Conservation (phyloP, 495 filamentous ascomycete species). For the Aspergillus haitiensis region DNA sequence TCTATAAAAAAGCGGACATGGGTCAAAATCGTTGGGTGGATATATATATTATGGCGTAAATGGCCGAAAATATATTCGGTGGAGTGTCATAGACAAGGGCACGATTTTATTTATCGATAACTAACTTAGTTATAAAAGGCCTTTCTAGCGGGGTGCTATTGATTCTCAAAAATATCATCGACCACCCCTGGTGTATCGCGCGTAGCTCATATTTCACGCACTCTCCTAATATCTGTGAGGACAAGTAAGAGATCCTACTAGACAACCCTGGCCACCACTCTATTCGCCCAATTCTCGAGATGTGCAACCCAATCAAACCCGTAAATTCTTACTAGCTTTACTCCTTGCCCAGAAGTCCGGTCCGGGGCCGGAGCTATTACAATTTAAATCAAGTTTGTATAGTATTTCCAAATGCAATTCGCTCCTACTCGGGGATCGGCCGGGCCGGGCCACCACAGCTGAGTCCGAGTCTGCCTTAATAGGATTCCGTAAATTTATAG, state of each 20-base stretch:
- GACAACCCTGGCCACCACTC: too few relatives aligned
- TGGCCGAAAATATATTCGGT: not conserved
- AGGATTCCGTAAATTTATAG: not conserved
- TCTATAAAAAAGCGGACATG: not conserved
- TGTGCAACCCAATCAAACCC: not conserved
- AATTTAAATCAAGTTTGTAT: not conserved
- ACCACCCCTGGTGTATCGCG: not conserved
- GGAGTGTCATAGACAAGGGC: not conserved
- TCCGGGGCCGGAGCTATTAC: not conserved
- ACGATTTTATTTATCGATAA: not conserved
- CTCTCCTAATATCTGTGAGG: not conserved
- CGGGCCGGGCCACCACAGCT: not conserved
- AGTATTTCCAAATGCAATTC: too few relatives aligned
- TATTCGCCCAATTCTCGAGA: not conserved
- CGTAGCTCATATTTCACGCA: not conserved
- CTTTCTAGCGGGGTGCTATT: too few relatives aligned
- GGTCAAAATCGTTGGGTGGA: not conserved
- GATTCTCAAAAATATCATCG: too few relatives aligned
- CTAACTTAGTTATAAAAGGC: too few relatives aligned
- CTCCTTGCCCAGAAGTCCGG: not conserved
- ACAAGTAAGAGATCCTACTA: too few relatives aligned
- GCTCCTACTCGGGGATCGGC: not conserved
- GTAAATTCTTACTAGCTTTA: not conserved
- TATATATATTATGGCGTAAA: not conserved
- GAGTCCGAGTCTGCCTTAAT: not conserved